phyloP scores from a whole-genome alignment of 371 early-diverging fungal genomes.

The Saksenaea vasiformis region DNA sequence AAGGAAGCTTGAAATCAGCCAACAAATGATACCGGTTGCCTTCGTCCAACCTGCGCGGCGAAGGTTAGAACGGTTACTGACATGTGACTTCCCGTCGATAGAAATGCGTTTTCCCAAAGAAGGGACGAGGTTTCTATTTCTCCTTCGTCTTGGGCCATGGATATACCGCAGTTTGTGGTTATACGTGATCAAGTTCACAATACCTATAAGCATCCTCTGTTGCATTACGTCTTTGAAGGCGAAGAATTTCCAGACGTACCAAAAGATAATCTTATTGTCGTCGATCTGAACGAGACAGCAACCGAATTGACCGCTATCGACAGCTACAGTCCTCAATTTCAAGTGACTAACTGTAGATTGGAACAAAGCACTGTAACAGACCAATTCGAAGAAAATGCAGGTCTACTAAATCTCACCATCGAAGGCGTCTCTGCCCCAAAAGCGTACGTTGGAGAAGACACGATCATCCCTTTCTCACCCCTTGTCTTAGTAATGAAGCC shows the following conservation, averaged over 20 bases:
- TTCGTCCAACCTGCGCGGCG: too few relatives aligned
- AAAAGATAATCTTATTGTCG: slow-evolving; percentile 50
- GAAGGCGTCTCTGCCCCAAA: slow-evolving; percentile 46
- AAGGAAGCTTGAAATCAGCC: too few relatives aligned
- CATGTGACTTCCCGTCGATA: too few relatives aligned
- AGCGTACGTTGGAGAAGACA: slow-evolving; percentile 22
- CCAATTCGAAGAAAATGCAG: slow-evolving; percentile 33
- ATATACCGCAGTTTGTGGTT: slow-evolving; percentile 55
- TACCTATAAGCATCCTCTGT: slow-evolving; percentile 52
- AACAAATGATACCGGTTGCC: too few relatives aligned
- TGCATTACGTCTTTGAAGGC: slow-evolving; percentile 60
- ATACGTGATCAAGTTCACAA: slow-evolving; percentile 52
- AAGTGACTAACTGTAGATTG: slow-evolving; percentile 49
- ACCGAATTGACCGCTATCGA: slow-evolving; percentile 33
- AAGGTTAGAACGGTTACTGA: too few relatives aligned
- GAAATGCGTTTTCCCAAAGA: too few relatives aligned
- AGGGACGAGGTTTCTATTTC: too few relatives aligned
- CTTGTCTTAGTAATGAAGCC: slow-evolving; percentile 25
- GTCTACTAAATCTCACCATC: slow-evolving; percentile 26
- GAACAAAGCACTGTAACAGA: slow-evolving; percentile 41
- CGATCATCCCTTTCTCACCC: not conserved
- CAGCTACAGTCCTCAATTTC: slow-evolving; percentile 55
- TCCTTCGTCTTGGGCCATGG: slow-evolving; percentile 6
- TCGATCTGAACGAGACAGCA: slow-evolving; percentile 46
- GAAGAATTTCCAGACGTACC: slow-evolving; percentile 53